Evolutionary conservation across 1,139 yeast species (phyloP), one percentile per base, ranked within the genome.

Genomic region (Yamadazyma trypodendri): DNA sequence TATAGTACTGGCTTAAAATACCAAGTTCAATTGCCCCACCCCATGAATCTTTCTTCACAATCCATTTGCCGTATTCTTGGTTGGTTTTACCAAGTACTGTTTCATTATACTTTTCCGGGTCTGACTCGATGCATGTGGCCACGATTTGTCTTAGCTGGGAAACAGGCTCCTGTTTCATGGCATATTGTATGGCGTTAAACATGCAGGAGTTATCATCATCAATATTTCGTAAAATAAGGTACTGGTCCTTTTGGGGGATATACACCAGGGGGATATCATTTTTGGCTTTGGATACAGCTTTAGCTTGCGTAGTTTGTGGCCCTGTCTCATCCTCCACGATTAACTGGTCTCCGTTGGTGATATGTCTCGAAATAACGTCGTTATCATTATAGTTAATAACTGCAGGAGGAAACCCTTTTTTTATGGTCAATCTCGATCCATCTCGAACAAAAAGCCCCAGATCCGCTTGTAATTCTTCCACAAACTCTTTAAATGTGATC

Each of bases 1-100:
- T 62, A 36, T 83, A 68, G 51, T 74, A 68, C 23, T 71, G 66
- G 1, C 88, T 74, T 24, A 86, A 58, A 8, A 86, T 81, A 11
- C 81, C 79, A 39, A 85, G 61, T 55, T 85, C 95, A 31, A 86
- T 84, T 4, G 89, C 94, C 6, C 95, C 95, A 14, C 95, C 95
- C 95, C 95, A 85, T 16, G 86, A 74, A 33, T 74, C 79, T 22
- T 72, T 72, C 43, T 72, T 64, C 32, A 55, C 48, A 21, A 85
- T 85, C 94, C 94, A 85, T 8, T 61, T 49, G 34, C 75, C 63
- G 53, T 85, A 86, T 6, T 74, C 72, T 0, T 57, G 53, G 2
- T 70, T 61, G 0, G 75, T 63, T 41, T 70, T 65, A 15, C 80
- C 95, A 45, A 85, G 61, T 2, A 84, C 73, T 0, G 78, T 82